These are phyloP conservation scores for Polyporus arcularius DNA, from an alignment of 768 basidiomycete genomes.

Conservation along the genomic window DNA sequence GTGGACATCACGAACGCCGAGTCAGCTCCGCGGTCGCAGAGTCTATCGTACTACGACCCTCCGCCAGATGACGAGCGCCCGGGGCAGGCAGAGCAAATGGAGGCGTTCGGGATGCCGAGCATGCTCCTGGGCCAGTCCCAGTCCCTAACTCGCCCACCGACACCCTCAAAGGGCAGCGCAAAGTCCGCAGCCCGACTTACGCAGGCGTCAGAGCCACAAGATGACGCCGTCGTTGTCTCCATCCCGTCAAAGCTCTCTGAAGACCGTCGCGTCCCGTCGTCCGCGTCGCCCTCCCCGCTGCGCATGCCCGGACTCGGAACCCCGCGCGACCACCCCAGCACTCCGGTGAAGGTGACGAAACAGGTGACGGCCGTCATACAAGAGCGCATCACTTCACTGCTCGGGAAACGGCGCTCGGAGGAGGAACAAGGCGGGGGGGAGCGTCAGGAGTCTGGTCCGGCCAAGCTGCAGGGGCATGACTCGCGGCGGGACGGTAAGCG, in stretches of 20 bases:
- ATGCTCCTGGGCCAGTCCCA: constrained; percentile 3
- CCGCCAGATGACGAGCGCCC: background rate
- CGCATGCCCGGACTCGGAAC: constrained; percentile 34
- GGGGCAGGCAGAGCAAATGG: constrained; percentile 5
- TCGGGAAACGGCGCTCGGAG: constrained; percentile 58
- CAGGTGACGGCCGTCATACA: constrained; percentile 57
- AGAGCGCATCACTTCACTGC: constrained; percentile 65
- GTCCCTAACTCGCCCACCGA: background rate
- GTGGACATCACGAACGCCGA: constrained; percentile 47
- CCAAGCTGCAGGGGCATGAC: constrained; percentile 9
- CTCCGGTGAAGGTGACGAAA: constrained; percentile 29
- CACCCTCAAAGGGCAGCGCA: background rate
- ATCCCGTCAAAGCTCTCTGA: constrained; percentile 5
- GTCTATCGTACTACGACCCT: constrained; percentile 14
- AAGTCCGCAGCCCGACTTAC: background rate
- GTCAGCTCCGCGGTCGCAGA: background rate
- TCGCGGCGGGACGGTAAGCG: constrained; percentile 34
- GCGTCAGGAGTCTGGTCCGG: background rate
- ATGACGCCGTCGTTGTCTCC: constrained; percentile 14
- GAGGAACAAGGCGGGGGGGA: constrained; percentile 19
- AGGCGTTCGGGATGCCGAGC: constrained; percentile 9
- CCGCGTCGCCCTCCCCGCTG: constrained; percentile 45
- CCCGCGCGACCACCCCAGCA: constrained; percentile 20
- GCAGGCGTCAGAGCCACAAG: constrained; percentile 20
- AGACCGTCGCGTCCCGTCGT: constrained; percentile 54